Percentiles rank a stretch among this genome's conserved stretches.
These are phyloP conservation scores for Exophiala xenobiotica DNA, from an alignment of 2,329 filamentous ascomycete species.

Conservation along the genomic window DNA sequence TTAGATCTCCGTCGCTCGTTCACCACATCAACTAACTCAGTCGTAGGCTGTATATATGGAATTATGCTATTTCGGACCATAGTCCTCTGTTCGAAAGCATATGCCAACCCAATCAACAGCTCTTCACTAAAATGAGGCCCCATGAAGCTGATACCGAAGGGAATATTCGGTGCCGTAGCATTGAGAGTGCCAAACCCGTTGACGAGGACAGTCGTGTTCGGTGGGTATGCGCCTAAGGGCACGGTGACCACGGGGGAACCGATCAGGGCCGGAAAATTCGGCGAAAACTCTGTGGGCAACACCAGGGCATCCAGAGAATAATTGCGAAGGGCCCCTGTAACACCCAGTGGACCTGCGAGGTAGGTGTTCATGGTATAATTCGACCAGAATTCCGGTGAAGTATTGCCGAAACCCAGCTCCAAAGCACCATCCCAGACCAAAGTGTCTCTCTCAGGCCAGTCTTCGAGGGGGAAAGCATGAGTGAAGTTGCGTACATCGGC, in stretches of 20 bases:
- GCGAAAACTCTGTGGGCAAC: slow-evolving; percentile 54
- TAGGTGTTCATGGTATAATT: slow-evolving; percentile 55
- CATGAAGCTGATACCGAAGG: slow-evolving; percentile 64
- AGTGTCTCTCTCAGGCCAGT: slow-evolving; percentile 63
- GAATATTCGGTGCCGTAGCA: slow-evolving; percentile 53
- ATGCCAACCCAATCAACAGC: slow-evolving; percentile 63
- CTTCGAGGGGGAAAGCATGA: slow-evolving; percentile 52
- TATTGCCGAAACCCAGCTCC: slow-evolving; percentile 58
- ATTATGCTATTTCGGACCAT: slow-evolving; percentile 40
- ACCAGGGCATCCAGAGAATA: slow-evolving; percentile 62
- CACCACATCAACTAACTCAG: slow-evolving; percentile 29
- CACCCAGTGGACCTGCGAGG: slow-evolving; percentile 58
- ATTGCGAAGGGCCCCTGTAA: slow-evolving; percentile 59
- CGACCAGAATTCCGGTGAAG: slow-evolving; percentile 56
- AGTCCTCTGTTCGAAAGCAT: slow-evolving; percentile 66
- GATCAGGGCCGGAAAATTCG: slow-evolving; percentile 54
- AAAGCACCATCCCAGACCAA: slow-evolving; percentile 56
- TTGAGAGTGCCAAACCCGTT: slow-evolving; percentile 54
- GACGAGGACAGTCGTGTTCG: slow-evolving; percentile 47
- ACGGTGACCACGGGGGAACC: slow-evolving; percentile 64
- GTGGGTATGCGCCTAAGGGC: slow-evolving; percentile 59
- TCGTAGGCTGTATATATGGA: slow-evolving; percentile 25
- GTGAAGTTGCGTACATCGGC: slow-evolving; percentile 58
- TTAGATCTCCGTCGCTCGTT: slow-evolving; percentile 6
- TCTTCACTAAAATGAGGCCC: slow-evolving; percentile 62